Percentiles rank a stretch among this genome's conserved stretches.
phyloP scores from a whole-genome alignment of 495 filamentous ascomycete species.

The Penicillium paxilli region DNA sequence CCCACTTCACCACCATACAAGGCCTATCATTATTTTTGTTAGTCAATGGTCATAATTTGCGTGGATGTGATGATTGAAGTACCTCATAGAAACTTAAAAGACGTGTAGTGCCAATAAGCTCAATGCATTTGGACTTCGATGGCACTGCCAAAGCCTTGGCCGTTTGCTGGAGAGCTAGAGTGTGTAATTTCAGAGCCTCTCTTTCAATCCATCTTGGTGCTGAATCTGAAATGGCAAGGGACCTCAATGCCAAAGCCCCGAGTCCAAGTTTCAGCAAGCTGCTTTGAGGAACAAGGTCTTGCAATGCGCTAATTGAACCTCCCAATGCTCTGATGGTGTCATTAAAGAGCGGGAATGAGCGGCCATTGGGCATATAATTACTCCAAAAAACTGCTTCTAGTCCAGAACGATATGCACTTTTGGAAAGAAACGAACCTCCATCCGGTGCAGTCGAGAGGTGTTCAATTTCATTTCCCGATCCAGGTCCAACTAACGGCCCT shows the following conservation, averaged over 20 bases:
- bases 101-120: slow-evolving; percentile 3
- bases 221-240: neutral
- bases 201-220: neutral
- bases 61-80: neutral
- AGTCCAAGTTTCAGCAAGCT: slow-evolving; percentile 2
- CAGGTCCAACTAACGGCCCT: neutral
- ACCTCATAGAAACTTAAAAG: slow-evolving; percentile 13
- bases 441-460: neutral
- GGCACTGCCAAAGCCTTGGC: neutral
- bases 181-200: slow-evolving; percentile 3
- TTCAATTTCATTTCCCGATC: neutral
- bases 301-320: slow-evolving; percentile 5
- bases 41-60: neutral
- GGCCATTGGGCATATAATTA: slow-evolving; percentile 1
- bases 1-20: slow-evolving; percentile 6
- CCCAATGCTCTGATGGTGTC: neutral
- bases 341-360: neutral
- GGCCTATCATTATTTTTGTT: slow-evolving; percentile 1
- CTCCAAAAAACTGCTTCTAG: slow-evolving; percentile 1
- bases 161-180: slow-evolving; percentile 1
- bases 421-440: neutral
- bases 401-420: neutral
- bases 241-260: slow-evolving; percentile 3
- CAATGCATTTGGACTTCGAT: neutral
- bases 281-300: slow-evolving; percentile 5